These are phyloP conservation scores for Entomortierella lignicola DNA, from an alignment of 192 early-diverging fungal species.

Conservation along the genomic window DNA sequence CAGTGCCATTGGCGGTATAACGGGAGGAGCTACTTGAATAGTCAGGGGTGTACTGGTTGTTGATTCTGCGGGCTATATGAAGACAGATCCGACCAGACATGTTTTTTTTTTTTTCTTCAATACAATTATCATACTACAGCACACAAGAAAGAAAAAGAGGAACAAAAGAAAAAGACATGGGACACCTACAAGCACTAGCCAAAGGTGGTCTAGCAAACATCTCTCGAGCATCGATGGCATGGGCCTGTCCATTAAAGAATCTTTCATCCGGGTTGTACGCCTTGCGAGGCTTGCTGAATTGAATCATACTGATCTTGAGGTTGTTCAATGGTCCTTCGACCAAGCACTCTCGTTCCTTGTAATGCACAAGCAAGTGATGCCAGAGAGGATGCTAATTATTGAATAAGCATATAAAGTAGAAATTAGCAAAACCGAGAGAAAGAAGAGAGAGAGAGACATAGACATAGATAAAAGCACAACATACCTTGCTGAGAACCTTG, in stretches of 20 bases:
- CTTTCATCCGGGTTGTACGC: conserved; percentile 66
- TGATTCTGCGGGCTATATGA: conserved; percentile 57
- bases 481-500: conserved; percentile 85
- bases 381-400: conserved; percentile 82
- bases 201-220: conserved; percentile 66
- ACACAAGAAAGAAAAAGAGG: too few species aligned
- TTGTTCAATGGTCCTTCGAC: conserved; percentile 95
- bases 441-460: too few species aligned
- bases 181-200: conserved; percentile 56
- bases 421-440: too few species aligned
- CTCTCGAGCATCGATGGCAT: conserved; percentile 69
- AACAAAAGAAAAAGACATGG: neutral
- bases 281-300: conserved; percentile 81
- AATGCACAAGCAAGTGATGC: conserved; percentile 95
- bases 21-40: conserved; percentile 58
- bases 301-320: conserved; percentile 89
- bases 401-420: too few species aligned
- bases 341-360: conserved; percentile 88
- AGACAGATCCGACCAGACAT: too few species aligned
- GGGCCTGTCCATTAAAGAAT: conserved; percentile 67
- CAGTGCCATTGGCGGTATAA: conserved; percentile 54
- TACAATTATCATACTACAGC: too few species aligned
- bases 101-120: too few species aligned
- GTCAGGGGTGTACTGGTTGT: conserved; percentile 59
- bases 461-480: conserved; percentile 7